Evolutionary conservation across 768 basidiomycete genomes (phyloP), one percentile per base, ranked within the genome.

Genomic region (Amyloporia xantha): DNA sequence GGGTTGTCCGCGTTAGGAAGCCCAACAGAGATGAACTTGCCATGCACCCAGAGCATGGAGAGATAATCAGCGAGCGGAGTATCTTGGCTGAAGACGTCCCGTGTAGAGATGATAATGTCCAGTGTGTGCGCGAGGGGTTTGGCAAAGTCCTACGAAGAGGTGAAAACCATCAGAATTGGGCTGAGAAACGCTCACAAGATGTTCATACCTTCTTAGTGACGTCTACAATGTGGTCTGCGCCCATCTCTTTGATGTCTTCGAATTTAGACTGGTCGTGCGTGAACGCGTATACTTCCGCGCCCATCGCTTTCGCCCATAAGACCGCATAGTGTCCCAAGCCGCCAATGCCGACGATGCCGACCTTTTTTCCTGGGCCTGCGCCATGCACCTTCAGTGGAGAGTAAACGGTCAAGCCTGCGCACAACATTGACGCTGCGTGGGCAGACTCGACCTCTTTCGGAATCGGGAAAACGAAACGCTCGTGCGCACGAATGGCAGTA

Each of bases 291-390:
- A 82, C 76, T 24, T 79, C 73, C 4, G 75, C 75, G 2, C 77
- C 81, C 41, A 85, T 65, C 0, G 80, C 81, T 45, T 71, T 71
- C 25, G 72, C 75, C 57, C 72, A 77, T 24, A 75, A 56, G 39
- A 75, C 57, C 15, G 56, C 61, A 38, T 56, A 67, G 52, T 64
- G 64, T 0, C 76, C 77, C 15, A 83, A 66, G 17, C 82, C 82
- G 36, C 82, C 82, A 30, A 86, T 73, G 39, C 83, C 82, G 53
- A 85, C 68, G 40, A 86, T 64, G 37, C 82, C 84, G 54, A 86
- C 77, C 51, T 73, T 74, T 66, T 78, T 81, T 37, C 82, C 82
- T 1, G 79, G 77, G 0, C 81, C 81, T 49, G 54, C 60, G 23
- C 75, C 75, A 62, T 79, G 74, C 26, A 74, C 66, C 23, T 71